Evolutionary conservation across 1,284 basidiomycete species (phyloP).

Genomic region (Ganoderma resinaceum): DNA sequence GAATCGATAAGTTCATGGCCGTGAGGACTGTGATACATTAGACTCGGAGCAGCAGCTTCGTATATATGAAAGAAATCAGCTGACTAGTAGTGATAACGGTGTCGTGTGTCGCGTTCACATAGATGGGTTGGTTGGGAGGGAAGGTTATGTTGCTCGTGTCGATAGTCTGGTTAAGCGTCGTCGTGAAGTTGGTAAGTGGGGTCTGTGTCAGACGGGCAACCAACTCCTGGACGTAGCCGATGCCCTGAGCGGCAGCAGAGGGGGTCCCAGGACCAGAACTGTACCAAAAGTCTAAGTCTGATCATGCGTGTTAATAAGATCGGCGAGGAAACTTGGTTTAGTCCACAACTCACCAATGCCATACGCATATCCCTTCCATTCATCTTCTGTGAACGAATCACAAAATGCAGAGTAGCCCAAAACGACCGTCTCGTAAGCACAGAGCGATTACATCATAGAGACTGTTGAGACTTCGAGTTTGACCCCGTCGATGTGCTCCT

Average conservation of each 20-base stretch:
- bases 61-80: slow-evolving; percentile 20
- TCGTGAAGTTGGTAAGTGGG: slow-evolving; percentile 56
- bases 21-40: slow-evolving; percentile 49
- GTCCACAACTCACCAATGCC: slow-evolving; percentile 41
- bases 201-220: slow-evolving; percentile 57
- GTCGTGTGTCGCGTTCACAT: slow-evolving; percentile 63
- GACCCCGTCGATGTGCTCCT: slow-evolving; percentile 54
- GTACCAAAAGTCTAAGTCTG: slow-evolving; percentile 57
- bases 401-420: slow-evolving; percentile 65
- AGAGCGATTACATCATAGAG: slow-evolving; percentile 55
- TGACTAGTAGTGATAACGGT: slow-evolving; percentile 49
- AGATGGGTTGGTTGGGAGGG: slow-evolving; percentile 67
- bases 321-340: not conserved
- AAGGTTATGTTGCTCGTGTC: slow-evolving; percentile 60
- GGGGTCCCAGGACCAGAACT: slow-evolving; percentile 62
- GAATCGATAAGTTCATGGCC: slow-evolving; percentile 64
- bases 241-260: slow-evolving; percentile 61
- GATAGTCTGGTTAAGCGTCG: slow-evolving; percentile 63
- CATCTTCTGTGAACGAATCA: slow-evolving; percentile 67
- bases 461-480: slow-evolving; percentile 56
- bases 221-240: slow-evolving; percentile 68
- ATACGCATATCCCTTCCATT: slow-evolving; percentile 73
- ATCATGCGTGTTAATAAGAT: not conserved
- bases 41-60: not conserved
- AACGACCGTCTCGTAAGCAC: slow-evolving; percentile 73